Evolutionary conservation across 2,329 filamentous ascomycete species (phyloP).

Genomic region (Huntiella bhutanensis): DNA sequence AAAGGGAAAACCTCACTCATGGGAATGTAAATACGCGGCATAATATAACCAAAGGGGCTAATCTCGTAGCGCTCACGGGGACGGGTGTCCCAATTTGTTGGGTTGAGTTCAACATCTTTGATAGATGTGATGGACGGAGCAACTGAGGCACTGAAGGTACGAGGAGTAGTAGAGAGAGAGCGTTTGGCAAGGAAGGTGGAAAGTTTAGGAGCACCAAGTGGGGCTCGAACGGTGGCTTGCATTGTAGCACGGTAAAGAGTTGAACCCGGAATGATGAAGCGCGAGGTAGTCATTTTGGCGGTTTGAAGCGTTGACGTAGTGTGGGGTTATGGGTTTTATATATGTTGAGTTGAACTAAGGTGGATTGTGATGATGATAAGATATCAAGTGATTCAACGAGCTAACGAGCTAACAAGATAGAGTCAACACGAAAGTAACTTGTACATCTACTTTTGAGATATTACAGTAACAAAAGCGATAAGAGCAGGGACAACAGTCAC

Average conservation of each 20-base stretch:
- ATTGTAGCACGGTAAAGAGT: no score
- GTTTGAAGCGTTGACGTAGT: neutral
- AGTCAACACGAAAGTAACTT: no score
- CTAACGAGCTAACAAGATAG: no score
- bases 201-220: neutral
- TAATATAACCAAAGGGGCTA: conserved; percentile 6
- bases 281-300: neutral
- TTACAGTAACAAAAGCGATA: no score
- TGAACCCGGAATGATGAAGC: neutral
- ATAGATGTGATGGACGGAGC: neutral
- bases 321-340: neutral
- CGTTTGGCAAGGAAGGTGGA: neutral
- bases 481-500: no score
- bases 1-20: conserved; percentile 3
- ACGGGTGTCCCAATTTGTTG: conserved; percentile 2
- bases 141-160: neutral
- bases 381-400: no score
- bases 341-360: no score
- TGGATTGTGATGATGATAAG: no score
- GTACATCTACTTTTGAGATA: no score
- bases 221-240: neutral
- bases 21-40: conserved; percentile 5
- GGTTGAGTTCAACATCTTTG: neutral
- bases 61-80: conserved; percentile 2
- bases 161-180: neutral